Base-by-base conservation (phyloP, 306 rosid genomes). In the Hippophae rhamnoides region DNA sequence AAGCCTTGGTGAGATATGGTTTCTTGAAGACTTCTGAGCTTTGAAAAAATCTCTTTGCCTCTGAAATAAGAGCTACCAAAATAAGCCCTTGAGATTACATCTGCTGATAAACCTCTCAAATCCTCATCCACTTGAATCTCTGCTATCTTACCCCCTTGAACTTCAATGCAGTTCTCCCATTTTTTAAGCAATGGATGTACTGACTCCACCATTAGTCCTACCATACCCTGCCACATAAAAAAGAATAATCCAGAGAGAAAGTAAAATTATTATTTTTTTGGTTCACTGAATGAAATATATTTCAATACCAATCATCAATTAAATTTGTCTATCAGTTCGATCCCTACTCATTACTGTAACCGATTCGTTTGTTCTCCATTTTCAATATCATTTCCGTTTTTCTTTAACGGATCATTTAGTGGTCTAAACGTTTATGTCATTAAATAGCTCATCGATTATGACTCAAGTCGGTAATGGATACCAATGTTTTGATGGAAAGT, bases 11-110 rank as follows among this genome's bases (percentile, higher is more conserved):
- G 63, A 38, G 84, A 73, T 61, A 92, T 64, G 54, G 74, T 64
- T 57, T 71, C 78, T 63, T 87, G 93, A 2, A 92, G 80, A 60
- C 55, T 74, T 64, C 96, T 83, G 54, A 92, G 88, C 80, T 92
- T 92, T 8, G 76, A 62, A 78, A 92, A 92, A 38, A 88, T 86
- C 58, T 80, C 72, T 18, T 82, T 84, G 61, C 96, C 99, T 41
- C 78, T 78, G 10, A 68, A 67, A 43, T 79, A 88, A 47, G 88
- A 88, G 76, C 85, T 85, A 14, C 99, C 99, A 60, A 92, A 92
- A 69, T 95, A 92, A 56, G 87, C 86, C 78, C 90, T 83, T 49
- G 99, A 81, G 59, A 92, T 92, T 26, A 88, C 99, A 25, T 92
- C 96, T 27, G 93, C 96, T 7, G 99, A 86, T 49, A 83, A 63